Base-by-base conservation (phyloP, 2,329 filamentous ascomycete species). In the Paramyrothecium sp. region DNA sequence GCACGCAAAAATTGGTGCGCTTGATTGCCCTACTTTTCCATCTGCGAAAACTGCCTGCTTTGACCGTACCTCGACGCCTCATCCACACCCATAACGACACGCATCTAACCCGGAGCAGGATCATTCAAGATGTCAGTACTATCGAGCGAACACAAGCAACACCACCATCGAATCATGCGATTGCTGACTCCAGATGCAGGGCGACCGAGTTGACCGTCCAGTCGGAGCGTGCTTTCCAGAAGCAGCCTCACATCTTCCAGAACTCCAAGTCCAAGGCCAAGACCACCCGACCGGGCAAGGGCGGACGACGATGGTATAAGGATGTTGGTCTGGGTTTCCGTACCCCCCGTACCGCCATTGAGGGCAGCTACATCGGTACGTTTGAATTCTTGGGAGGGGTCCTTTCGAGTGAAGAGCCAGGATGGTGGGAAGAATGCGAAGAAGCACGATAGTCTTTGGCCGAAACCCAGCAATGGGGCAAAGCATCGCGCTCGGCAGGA, bases 231-330 rank as follows among this genome's bases (percentile, higher is more conserved):
- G 95, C 95, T 87, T 99, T 91, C 91, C 95, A 98, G 84, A 99
- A 99, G 90, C 94, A 99, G 88, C 95, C 95, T 81, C 95, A 99
- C 84, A 97, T 99, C 87, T 99, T 98, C 91, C 88, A 91, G 76
- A 97, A 98, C 89, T 86, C 89, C 78, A 99, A 99, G 90, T 83
- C 85, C 80, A 92, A 92, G 86, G 82, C 88, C 77, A 89, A 90
- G 82, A 91, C 90, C 78, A 83, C 84, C 80, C 89, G 89, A 79
- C 89, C 89, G 73, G 92, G 92, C 80, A 96, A 96, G 89, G 90
- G 87, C 79, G 92, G 91, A 73, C 90, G 91, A 82, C 89, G 93
- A 93, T 83, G 80, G 92, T 97, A 96, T 84, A 99, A 99, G 90
- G 95, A 99, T 78, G 92, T 99, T 74, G 95, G 95, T 84, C 88